A percentile compares a stretch with the other conserved stretches of the same genome.
Evolutionary conservation across 2,329 filamentous ascomycete species (phyloP).

Genomic region (Sclerotiophoma versabilis): DNA sequence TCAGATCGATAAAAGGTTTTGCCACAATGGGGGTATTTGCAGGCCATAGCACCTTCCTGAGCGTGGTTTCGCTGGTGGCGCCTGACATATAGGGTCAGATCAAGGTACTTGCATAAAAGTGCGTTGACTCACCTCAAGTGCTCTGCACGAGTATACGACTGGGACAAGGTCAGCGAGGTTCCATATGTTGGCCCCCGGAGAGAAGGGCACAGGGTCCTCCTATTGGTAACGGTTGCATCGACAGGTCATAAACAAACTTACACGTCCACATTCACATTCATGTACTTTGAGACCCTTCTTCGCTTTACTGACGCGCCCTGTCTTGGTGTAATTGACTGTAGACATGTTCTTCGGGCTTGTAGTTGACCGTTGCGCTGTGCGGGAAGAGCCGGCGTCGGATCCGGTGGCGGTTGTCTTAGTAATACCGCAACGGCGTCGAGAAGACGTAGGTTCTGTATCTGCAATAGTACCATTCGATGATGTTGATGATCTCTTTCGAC

Average conservation of each 20-base stretch:
- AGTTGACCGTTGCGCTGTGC: constrained; percentile 39
- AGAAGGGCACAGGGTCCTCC: too few relatives aligned
- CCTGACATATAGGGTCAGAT: constrained; percentile 31
- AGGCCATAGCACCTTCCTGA: constrained; percentile 50
- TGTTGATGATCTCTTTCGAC: constrained; percentile 29
- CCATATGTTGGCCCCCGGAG: not conserved
- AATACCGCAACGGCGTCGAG: constrained; percentile 39
- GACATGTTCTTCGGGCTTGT: constrained; percentile 40
- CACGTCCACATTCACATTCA: constrained; percentile 57
- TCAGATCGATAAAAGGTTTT: constrained; percentile 55
- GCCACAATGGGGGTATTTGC: constrained; percentile 51
- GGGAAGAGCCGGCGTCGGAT: constrained; percentile 39
- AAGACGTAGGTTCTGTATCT: constrained; percentile 28
- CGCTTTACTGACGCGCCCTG: constrained; percentile 57
- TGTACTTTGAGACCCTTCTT: constrained; percentile 57
- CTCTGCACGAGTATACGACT: constrained; percentile 58
- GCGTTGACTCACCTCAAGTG: constrained; percentile 51
- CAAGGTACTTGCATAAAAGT: not conserved
- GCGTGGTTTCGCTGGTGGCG: constrained; percentile 58
- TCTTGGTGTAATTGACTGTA: constrained; percentile 53
- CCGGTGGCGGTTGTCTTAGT: constrained; percentile 31
- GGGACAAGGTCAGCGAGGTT: constrained; percentile 26
- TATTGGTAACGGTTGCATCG: not conserved
- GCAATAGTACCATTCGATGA: constrained; percentile 38
- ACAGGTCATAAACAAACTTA: constrained; percentile 35